Evolutionary conservation across 2,329 filamentous ascomycete species (phyloP).

Genomic region (Cyclaneusma minus): DNA sequence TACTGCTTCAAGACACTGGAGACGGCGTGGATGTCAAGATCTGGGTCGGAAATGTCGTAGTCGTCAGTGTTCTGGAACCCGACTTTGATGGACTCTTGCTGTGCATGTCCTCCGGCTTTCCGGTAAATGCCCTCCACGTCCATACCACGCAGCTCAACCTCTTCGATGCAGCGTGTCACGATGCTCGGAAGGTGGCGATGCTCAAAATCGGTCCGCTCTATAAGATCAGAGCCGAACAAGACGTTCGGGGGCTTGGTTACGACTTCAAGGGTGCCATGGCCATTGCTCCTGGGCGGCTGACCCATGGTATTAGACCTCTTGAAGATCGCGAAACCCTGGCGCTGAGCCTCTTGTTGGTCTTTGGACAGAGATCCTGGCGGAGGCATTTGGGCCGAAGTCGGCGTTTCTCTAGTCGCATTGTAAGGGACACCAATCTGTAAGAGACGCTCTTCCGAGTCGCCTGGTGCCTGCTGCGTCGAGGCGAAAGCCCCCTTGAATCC

Average conservation of each 20-base stretch:
- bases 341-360: conserved; percentile 17
- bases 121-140: conserved; percentile 95
- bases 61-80: conserved; percentile 79
- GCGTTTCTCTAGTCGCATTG: conserved; percentile 45
- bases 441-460: conserved; percentile 43
- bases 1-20: conserved; percentile 96
- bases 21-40: conserved; percentile 89
- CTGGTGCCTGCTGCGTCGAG: conserved; percentile 40
- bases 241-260: conserved; percentile 36
- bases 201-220: conserved; percentile 75
- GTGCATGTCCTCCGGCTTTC: conserved; percentile 86
- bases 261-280: conserved; percentile 14
- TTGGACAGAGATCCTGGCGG: neutral
- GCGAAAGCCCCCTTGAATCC: conserved; percentile 86
- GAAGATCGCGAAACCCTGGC: conserved; percentile 60
- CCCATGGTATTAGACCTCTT: conserved; percentile 25
- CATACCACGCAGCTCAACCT: conserved; percentile 93
- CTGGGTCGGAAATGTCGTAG: conserved; percentile 85
- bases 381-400: conserved; percentile 10
- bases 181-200: conserved; percentile 79
- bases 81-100: conserved; percentile 78
- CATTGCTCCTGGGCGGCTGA: conserved; percentile 33
- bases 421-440: conserved; percentile 57
- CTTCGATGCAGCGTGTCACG: conserved; percentile 85
- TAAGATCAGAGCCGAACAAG: conserved; percentile 81